Percentiles rank a stretch among this genome's conserved stretches.
phyloP scores from a whole-genome alignment of 768 basidiomycete genomes.

The Psilocybe cubensis region DNA sequence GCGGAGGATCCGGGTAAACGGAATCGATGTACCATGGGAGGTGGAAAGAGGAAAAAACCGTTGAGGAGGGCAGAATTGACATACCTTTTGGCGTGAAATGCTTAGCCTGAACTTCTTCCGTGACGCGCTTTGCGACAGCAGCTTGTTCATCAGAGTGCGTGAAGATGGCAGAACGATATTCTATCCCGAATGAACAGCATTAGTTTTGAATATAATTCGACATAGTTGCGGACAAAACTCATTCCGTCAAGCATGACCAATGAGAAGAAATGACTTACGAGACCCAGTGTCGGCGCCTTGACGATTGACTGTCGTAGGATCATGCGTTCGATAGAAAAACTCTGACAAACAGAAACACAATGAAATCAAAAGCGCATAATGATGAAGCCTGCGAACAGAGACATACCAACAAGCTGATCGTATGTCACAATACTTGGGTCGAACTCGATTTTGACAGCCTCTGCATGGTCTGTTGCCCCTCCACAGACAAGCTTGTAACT shows the following conservation, averaged over 20 bases:
- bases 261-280: slow-evolving; percentile 51
- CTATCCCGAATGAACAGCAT: slow-evolving; percentile 35
- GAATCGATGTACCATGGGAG: neutral
- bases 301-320: slow-evolving; percentile 81
- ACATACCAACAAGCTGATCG: slow-evolving; percentile 84
- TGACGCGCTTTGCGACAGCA: slow-evolving; percentile 73
- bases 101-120: slow-evolving; percentile 81
- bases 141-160: slow-evolving; percentile 74
- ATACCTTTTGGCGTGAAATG: slow-evolving; percentile 72
- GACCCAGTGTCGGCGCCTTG: slow-evolving; percentile 82
- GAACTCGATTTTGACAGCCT: slow-evolving; percentile 85
- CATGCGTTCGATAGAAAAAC: slow-evolving; percentile 95
- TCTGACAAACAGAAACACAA: slow-evolving; percentile 47
- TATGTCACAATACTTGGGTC: slow-evolving; percentile 80
- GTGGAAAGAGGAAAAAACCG: neutral
- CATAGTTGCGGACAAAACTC: too few species aligned
- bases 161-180: slow-evolving; percentile 95
- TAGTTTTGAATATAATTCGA: neutral
- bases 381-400: neutral
- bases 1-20: neutral
- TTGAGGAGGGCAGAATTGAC: neutral
- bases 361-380: neutral
- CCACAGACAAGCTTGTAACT: slow-evolving; percentile 77
- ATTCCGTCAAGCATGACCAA: too few species aligned
- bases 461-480: slow-evolving; percentile 87